Percentiles rank a stretch among this genome's conserved stretches.
These are phyloP conservation scores for Xylaria grammica DNA, from an alignment of 495 filamentous ascomycete genomes.

Conservation along the genomic window DNA sequence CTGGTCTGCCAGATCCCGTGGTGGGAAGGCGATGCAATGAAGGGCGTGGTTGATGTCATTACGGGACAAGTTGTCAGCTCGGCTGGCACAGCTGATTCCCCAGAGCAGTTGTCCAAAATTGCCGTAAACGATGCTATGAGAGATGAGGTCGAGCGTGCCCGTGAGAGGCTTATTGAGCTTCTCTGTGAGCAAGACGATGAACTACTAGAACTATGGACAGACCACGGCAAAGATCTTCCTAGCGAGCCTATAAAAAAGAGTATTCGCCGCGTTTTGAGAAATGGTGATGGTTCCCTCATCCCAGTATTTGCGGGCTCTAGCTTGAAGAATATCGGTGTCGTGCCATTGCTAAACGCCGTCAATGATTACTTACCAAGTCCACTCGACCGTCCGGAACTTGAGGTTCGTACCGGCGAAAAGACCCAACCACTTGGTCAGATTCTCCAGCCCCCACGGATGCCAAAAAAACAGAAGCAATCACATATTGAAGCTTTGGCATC, in stretches of 20 bases:
- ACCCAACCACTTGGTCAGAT: constrained; percentile 58
- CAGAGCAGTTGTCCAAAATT: constrained; percentile 24
- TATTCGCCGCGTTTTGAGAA: constrained; percentile 73
- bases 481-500: constrained; percentile 76
- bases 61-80: constrained; percentile 48
- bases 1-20: constrained; percentile 94
- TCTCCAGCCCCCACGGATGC: constrained; percentile 49
- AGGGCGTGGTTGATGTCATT: constrained; percentile 84
- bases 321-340: constrained; percentile 92
- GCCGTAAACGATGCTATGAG: constrained; percentile 48
- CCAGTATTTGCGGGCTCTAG: constrained; percentile 93
- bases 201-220: constrained; percentile 83
- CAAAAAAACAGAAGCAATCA: constrained; percentile 50
- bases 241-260: constrained; percentile 68
- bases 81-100: constrained; percentile 31
- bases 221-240: constrained; percentile 72
- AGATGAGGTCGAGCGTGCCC: constrained; percentile 75
- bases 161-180: constrained; percentile 77
- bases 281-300: constrained; percentile 66
- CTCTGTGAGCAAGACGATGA: constrained; percentile 86
- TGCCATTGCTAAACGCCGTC: constrained; percentile 88
- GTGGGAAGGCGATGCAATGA: constrained; percentile 80
- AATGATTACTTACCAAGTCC: constrained; percentile 87
- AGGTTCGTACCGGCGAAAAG: constrained; percentile 69
- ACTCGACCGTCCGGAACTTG: constrained; percentile 74